A percentile compares a stretch with the other conserved stretches of the same genome.
These are phyloP conservation scores for Chrysanthemum seticuspe DNA, from an alignment of 129 eudicot species.

Conservation along the genomic window DNA sequence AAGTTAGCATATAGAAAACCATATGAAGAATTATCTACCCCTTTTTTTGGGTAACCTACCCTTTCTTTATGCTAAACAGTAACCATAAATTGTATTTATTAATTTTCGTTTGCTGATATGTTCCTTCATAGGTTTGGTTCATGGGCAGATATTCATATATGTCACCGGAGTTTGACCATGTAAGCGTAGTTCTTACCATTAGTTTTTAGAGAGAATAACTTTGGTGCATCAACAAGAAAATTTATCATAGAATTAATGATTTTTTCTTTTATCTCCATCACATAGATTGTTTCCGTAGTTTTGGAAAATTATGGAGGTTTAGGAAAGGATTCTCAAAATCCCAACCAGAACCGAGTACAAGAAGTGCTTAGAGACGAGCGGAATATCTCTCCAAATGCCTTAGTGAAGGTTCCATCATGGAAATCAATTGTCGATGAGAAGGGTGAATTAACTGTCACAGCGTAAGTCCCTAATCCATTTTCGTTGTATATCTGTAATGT, in stretches of 20 bases:
- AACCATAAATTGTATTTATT: conserved; percentile 9
- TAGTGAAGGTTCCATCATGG: conserved; percentile 63
- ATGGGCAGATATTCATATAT: conserved; percentile 68
- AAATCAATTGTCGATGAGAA: conserved; percentile 54
- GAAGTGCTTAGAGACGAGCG: conserved; percentile 41
- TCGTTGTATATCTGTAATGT: conserved; percentile 1
- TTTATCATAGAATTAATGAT: not conserved
- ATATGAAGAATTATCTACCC: not conserved
- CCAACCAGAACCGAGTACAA: conserved; percentile 27
- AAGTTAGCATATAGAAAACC: conserved; percentile 17
- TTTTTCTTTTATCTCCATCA: conserved; percentile 29
- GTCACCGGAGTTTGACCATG: conserved; percentile 65
- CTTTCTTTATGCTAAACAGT: not conserved
- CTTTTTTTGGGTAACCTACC: not conserved
- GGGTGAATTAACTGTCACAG: conserved; percentile 49
- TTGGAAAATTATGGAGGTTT: conserved; percentile 56
- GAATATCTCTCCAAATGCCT: conserved; percentile 32
- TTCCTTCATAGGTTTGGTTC: conserved; percentile 60
- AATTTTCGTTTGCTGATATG: not conserved
- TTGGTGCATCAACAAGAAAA: conserved; percentile 1
- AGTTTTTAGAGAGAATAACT: not conserved
- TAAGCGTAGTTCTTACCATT: conserved; percentile 33
- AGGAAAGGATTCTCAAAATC: conserved; percentile 27
- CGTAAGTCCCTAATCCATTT: conserved; percentile 37
- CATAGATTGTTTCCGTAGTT: conserved; percentile 63